Evolutionary conservation across 2,329 filamentous ascomycete species (phyloP), one percentile per base, ranked within the genome.

Genomic region (Scortechinia acanthostroma): DNA sequence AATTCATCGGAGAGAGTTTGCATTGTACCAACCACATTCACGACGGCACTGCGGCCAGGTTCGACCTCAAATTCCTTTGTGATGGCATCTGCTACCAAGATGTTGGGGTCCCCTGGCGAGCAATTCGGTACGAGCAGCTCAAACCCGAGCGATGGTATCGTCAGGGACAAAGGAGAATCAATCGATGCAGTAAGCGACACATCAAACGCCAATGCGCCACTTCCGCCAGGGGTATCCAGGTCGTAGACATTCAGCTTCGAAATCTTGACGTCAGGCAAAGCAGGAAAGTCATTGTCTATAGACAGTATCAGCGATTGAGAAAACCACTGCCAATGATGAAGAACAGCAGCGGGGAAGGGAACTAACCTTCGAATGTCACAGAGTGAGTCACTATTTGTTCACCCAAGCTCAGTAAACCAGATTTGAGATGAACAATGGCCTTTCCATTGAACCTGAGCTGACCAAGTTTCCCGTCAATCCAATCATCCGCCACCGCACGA

Each of bases 101-200:
- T 93, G 50, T 83, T 80, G 3, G 83, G 76, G 46, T 93, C 82
- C 19, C 77, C 69, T 3, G 76, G 70, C 21, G 76, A 72, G 63
- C 93, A 98, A 49, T 89, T 89, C 37, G 88, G 83, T 4, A 97
- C 83, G 42, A 95, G 70, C 22, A 97, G 80, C 50, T 91, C 83
- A 57, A 97, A 96, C 1, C 79, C 82, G 47, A 97, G 79, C 28
- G 85, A 72, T 13, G 93, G 93, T 17, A 96, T 70, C 19, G 79
- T 76, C 45, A 96, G 68, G 47, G 83, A 76, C 43, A 98, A 62
- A 1, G 90, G 88, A 56, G 88, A 95, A 45, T 81, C 70, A 61
- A 97, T 95, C 55, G 76, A 71, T 21, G 88, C 72, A 13, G 74
- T 70, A 21, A 95, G 61, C 23, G 86, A 80, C 21, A 90, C 83